phyloP scores from a whole-genome alignment of 2,329 filamentous ascomycete genomes.

The Oidium heveae region DNA sequence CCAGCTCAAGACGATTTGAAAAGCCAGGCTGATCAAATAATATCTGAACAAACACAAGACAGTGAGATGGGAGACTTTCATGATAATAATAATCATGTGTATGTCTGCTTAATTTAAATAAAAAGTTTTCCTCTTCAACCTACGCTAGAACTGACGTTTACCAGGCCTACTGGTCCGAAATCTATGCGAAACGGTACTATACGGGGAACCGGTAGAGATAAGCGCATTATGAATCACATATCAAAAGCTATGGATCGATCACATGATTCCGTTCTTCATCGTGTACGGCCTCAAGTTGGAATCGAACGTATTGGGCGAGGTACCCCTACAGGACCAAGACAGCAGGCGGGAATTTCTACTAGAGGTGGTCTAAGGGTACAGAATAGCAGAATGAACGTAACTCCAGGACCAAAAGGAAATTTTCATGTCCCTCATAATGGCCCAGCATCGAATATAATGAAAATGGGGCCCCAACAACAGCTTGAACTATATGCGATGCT shows the following conservation, averaged over 20 bases:
- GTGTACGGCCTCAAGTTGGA: conserved; percentile 46
- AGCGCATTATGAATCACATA: conserved; percentile 66
- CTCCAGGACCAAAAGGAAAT: conserved; percentile 19
- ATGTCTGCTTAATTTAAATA: background rate
- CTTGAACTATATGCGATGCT: conserved; percentile 53
- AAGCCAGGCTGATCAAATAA: conserved; percentile 30
- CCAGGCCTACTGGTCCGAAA: conserved; percentile 76
- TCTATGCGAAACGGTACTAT: conserved; percentile 57
- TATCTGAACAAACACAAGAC: conserved; percentile 26
- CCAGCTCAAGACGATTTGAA: conserved; percentile 9
- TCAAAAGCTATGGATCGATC: conserved; percentile 60
- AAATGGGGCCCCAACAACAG: conserved; percentile 40
- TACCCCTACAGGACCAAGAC: conserved; percentile 45
- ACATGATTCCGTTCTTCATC: conserved; percentile 52
- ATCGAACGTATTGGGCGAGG: conserved; percentile 61
- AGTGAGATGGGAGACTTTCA: conserved; percentile 42
- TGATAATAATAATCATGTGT: conserved; percentile 18
- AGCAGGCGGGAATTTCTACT: conserved; percentile 15
- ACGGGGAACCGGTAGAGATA: conserved; percentile 34
- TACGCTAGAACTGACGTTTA: conserved; percentile 17
- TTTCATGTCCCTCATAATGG: conserved; percentile 17
- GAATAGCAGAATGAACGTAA: conserved; percentile 23
- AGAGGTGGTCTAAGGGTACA: conserved; percentile 14
- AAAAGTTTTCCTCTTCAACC: conserved; percentile 1
- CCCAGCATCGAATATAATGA: conserved; percentile 20